A percentile compares a stretch with the other conserved stretches of the same genome.
Conservation (phyloP, 768 basidiomycete genomes). For the Lanmaoa pseudosensibilis region DNA sequence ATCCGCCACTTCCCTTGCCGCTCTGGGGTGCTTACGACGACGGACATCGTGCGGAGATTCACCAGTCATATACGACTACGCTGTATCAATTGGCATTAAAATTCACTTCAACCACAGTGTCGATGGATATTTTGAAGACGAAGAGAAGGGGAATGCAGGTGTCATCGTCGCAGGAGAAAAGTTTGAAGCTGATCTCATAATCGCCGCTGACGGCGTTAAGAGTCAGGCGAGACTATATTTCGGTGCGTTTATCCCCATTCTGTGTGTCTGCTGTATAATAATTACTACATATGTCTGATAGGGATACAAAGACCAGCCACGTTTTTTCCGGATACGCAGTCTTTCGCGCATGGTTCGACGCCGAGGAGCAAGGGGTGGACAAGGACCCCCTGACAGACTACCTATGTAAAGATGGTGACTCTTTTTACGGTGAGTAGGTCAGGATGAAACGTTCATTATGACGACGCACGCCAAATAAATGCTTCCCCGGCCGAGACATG, state of each 20-base stretch:
- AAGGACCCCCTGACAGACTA: conserved; percentile 18
- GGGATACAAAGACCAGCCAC: conserved; percentile 17
- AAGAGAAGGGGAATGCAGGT: conserved; percentile 8
- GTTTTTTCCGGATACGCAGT: conserved; percentile 24
- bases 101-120: conserved; percentile 19
- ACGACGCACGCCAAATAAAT: not conserved
- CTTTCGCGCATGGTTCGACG: conserved; percentile 25
- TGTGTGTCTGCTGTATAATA: not conserved
- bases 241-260: conserved; percentile 18
- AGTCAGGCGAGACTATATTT: conserved; percentile 13
- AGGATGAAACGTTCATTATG: not conserved
- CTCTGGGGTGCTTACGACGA: conserved; percentile 23
- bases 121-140: conserved; percentile 19
- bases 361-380: conserved; percentile 15
- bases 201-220: conserved; percentile 30
- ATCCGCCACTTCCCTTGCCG: conserved; percentile 15
- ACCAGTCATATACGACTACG: conserved; percentile 21
- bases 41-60: conserved; percentile 30
- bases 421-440: conserved; percentile 23
- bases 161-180: conserved; percentile 16
- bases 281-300: conserved; percentile 5
- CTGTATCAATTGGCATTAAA: conserved; percentile 19
- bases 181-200: conserved; percentile 17
- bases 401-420: conserved; percentile 11
- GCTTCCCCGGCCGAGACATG: conserved; percentile 10